These are phyloP conservation scores for Chaetoceros tenuissimus DNA, from an alignment of 108 stramenopile species.

Conservation along the genomic window DNA sequence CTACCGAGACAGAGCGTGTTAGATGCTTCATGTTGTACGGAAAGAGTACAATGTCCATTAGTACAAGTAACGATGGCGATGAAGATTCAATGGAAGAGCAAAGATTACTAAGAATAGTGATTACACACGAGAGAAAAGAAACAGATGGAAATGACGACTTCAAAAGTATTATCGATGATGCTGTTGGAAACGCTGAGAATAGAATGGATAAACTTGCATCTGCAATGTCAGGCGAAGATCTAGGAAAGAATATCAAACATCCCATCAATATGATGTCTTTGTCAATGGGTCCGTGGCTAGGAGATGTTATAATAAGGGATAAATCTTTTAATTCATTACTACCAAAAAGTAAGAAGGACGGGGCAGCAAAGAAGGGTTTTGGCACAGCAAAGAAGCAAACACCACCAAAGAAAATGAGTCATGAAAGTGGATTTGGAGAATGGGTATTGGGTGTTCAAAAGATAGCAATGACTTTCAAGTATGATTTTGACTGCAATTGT, in stretches of 20 bases:
- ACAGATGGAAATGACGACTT: background rate
- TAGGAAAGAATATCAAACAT: background rate
- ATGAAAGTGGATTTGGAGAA: background rate
- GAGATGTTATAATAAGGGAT: background rate
- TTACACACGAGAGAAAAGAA: background rate
- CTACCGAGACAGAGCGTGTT: background rate
- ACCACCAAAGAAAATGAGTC: background rate
- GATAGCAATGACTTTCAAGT: background rate
- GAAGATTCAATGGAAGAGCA: background rate
- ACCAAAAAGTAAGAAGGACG: background rate
- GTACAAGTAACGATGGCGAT: no score
- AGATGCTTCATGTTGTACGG: background rate
- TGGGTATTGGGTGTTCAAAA: background rate
- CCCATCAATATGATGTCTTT: background rate
- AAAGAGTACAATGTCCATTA: background rate
- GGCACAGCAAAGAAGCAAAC: background rate
- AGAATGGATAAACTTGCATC: background rate
- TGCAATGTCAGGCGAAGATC: background rate
- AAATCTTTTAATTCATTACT: background rate
- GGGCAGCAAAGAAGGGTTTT: background rate
- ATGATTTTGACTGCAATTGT: conserved; percentile 1
- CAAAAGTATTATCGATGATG: background rate
- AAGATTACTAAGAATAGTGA: background rate
- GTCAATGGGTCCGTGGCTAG: background rate
- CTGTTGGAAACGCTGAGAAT: background rate